Conservation (phyloP, 805 yeast genomes). For the Schwanniomyces polymorphus region DNA sequence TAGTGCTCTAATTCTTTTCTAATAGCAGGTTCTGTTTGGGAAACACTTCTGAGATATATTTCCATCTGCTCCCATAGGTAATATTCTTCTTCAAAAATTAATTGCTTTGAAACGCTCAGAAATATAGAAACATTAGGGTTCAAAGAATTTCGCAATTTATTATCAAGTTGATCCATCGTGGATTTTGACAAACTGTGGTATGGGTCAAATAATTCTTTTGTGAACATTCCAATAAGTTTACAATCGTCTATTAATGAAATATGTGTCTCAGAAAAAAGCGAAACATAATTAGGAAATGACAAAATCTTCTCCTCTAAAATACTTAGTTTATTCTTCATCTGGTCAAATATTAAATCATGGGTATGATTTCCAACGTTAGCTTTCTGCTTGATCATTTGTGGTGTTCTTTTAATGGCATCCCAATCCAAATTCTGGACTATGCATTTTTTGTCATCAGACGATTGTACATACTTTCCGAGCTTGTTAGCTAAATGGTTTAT, state of each 20-base stretch:
- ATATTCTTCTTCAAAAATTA: slow-evolving; percentile 11
- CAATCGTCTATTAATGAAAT: slow-evolving; percentile 7
- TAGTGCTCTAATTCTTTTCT: slow-evolving; percentile 11
- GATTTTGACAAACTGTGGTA: slow-evolving; percentile 13
- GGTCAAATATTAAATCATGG: slow-evolving; percentile 40
- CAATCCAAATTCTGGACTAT: slow-evolving; percentile 19
- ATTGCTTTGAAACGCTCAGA: slow-evolving; percentile 5
- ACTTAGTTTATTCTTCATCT: slow-evolving; percentile 17
- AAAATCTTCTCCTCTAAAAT: slow-evolving; percentile 14
- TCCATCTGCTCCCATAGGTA: slow-evolving; percentile 18
- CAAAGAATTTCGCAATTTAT: slow-evolving; percentile 3
- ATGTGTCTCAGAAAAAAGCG: slow-evolving; percentile 6
- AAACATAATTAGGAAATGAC: slow-evolving; percentile 14
- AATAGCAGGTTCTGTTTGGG: slow-evolving; percentile 12
- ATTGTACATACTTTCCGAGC: slow-evolving; percentile 6
- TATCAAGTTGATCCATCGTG: slow-evolving; percentile 5
- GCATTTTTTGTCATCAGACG: slow-evolving; percentile 8
- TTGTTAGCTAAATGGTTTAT: slow-evolving; percentile 4
- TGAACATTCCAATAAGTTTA: slow-evolving; percentile 12
- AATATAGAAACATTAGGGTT: slow-evolving; percentile 3
- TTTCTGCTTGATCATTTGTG: slow-evolving; percentile 31
- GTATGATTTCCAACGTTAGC: slow-evolving; percentile 25
- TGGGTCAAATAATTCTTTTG: slow-evolving; percentile 22
- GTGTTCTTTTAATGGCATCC: slow-evolving; percentile 26
- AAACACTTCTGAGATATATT: slow-evolving; percentile 15